Conservation (phyloP, 2,329 filamentous ascomycete species). For the Ceratocystiopsis brevicomis region DNA sequence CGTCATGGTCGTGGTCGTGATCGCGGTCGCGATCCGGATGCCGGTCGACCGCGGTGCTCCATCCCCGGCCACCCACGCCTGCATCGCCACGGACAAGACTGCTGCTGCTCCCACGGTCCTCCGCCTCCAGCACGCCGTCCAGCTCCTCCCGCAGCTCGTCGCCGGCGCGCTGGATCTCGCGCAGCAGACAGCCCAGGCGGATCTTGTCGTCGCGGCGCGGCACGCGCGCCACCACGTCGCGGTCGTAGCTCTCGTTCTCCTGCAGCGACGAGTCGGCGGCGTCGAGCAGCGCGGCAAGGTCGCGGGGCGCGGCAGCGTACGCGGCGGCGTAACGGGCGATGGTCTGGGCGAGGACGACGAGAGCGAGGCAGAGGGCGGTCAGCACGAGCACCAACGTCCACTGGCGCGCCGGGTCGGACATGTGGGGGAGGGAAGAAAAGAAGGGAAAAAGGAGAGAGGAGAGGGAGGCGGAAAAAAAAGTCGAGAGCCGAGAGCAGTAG, state of each 20-base stretch:
- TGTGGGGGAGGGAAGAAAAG: constrained; percentile 19
- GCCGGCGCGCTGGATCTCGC: constrained; percentile 41
- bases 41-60: no score
- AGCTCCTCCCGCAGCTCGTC: constrained; percentile 43
- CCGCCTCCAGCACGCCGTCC: constrained; percentile 26
- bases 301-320: constrained; percentile 37
- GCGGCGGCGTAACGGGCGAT: constrained; percentile 32
- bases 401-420: constrained; percentile 31
- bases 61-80: no score
- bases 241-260: constrained; percentile 46
- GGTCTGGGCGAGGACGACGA: constrained; percentile 34
- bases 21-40: constrained; percentile 14
- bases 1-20: background rate
- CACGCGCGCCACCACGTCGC: constrained; percentile 38
- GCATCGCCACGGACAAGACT: no score
- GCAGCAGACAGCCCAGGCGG: constrained; percentile 35
- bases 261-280: constrained; percentile 41
- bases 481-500: no score
- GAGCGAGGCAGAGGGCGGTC: constrained; percentile 36
- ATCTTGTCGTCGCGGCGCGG: constrained; percentile 43
- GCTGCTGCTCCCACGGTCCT: constrained; percentile 11
- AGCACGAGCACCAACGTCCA: constrained; percentile 39
- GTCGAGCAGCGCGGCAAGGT: constrained; percentile 39
- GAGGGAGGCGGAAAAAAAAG: background rate
- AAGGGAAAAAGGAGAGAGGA: background rate